Base-by-base conservation (phyloP, 345 rosid genomes). In the Acer saccharum region DNA sequence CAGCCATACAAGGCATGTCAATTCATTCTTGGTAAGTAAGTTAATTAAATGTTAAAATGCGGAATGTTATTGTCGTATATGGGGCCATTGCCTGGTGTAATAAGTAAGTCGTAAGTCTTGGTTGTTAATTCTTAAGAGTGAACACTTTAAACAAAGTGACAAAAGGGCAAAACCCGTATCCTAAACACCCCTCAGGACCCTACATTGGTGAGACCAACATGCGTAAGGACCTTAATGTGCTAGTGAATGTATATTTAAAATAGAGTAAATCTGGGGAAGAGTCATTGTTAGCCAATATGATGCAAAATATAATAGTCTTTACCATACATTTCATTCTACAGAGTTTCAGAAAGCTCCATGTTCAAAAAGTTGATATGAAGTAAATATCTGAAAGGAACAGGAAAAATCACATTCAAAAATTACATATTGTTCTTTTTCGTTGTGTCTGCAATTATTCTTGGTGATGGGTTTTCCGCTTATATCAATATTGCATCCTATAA, bases 1-100 rank as follows among this genome's bases (percentile, higher is more conserved):
- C 95, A 91, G 80, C 98, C 98, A 0, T 96, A 94, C 84, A 89
- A 90, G 79, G 88, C 89, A 10, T 96, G 99, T 74, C 90, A 89
- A 78, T 96, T 80, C 77, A 96, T 94, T 81, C 95, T 96, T 17
- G 99, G 99, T 96, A 75, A 81, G 84, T 77, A 73, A 67, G 43
- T 68, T 68, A 60, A 39, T 27, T 70, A 25, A 43, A 20, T 41
- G 46, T 52, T 65, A 13, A 29, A 39, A 27, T 68, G 6, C 10
- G 5, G 44, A 65, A 65, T 60, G 20, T 54, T 54, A 6, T 14
- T 54, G 27, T 60, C 9, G 9, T 60, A 60, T 60, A 58, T 57
- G 8, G 35, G 57, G 17, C 44, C 44, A 71, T 17, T 71, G 16
- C 12, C 25, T 29, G 74, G 25, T 18, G 10, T 54, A 29, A 71